Conservation (phyloP, 345 rosid genomes). For the Sisymbrium irio region DNA sequence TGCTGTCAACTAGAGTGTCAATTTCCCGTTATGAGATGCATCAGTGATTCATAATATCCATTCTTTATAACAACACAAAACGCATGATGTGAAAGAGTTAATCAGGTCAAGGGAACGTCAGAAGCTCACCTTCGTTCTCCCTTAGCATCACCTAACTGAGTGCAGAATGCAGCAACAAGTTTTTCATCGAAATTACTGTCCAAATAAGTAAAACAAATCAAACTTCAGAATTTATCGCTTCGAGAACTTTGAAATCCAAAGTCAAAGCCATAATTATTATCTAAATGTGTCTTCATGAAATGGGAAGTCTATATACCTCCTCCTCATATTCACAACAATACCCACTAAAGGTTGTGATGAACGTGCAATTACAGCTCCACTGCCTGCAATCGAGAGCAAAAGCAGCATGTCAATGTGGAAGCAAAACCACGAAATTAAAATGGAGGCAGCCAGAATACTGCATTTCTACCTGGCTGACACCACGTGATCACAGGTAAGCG, state of each 20-base stretch:
- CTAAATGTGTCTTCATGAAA: neutral
- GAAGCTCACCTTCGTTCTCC: slow-evolving; percentile 56
- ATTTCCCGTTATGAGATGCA: neutral
- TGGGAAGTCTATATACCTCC: slow-evolving; percentile 55
- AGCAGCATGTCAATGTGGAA: slow-evolving; percentile 26
- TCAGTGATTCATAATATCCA: neutral
- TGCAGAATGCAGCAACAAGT: slow-evolving; percentile 87
- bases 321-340: slow-evolving; percentile 95
- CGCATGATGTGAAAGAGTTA: neutral
- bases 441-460: slow-evolving; percentile 3
- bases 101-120: slow-evolving; percentile 6
- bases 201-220: slow-evolving; percentile 22
- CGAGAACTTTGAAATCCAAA: slow-evolving; percentile 27
- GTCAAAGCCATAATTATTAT: slow-evolving; percentile 4
- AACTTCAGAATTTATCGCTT: neutral
- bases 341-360: slow-evolving; percentile 98
- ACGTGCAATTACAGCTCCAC: slow-evolving; percentile 96
- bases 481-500: slow-evolving; percentile 91
- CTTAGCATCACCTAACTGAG: slow-evolving; percentile 50
- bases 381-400: slow-evolving; percentile 42
- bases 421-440: slow-evolving; percentile 12
- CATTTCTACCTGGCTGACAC: slow-evolving; percentile 79
- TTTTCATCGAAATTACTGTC: slow-evolving; percentile 89
- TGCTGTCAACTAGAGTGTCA: neutral
- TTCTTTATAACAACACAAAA: neutral